Evolutionary conservation across 2,329 filamentous ascomycete genomes (phyloP), one percentile per base, ranked within the genome.

Genomic region (Dactylellina parvicollis): DNA sequence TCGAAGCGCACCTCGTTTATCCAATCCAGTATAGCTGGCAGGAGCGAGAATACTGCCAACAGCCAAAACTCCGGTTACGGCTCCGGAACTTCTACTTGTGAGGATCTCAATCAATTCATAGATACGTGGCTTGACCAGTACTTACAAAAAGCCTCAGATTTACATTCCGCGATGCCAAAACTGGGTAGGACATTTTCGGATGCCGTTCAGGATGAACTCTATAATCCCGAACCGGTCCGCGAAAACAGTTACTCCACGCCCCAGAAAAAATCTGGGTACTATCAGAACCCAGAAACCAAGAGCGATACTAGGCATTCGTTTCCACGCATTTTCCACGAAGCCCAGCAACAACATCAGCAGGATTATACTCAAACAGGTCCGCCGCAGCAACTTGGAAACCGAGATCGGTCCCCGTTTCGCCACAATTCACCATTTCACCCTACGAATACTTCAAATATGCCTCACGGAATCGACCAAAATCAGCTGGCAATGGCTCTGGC

Each of bases 101-200:
- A 78, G 77, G 75, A 77, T 64, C 65, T 74, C 60, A 76, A 72
- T 73, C 62, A 69, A 49, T 79, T 62, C 71, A 78, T 78, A 72
- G 78, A 79, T 76, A 77, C 79, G 54, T 86, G 85, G 85, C 83
- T 87, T 82, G 82, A 86, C 81, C 82, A 86, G 79, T 88, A 86
- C 90, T 92, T 88, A 93, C 89, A 82, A 78, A 81, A 83, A 79
- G 80, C 83, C 81, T 78, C 84, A 88, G 85, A 87, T 81, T 85
- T 87, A 76, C 83, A 82, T 76, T 81, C 83, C 74, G 83, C 84
- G 38, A 83, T 88, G 24, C 90, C 92, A 24, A 95, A 94, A 81
- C 86, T 96, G 75, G 89, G 92, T 76, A 86, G 92, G 65, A 95
- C 92, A 0, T 92, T 95, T 82, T 94, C 92, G 16, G 92, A 96